Base-by-base conservation (phyloP, 1,139 yeast species). In the Tardiomyces digboiensis region DNA sequence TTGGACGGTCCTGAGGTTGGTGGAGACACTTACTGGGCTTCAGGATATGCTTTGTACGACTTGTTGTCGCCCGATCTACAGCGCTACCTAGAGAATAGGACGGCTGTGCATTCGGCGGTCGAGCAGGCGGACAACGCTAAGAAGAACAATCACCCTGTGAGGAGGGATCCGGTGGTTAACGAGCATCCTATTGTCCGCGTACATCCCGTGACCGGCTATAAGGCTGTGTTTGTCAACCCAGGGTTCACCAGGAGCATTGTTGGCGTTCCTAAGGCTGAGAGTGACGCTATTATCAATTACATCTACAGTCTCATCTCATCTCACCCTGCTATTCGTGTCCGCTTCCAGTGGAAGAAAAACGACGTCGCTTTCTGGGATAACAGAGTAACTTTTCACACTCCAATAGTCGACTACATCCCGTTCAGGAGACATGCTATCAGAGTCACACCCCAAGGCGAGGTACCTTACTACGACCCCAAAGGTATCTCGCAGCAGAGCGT, bases 351-450 rank as follows among this genome's bases (percentile, higher is more conserved):
- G 81, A 67, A 67, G 46, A 66, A 71, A 36, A 62, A 75, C 23
- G 80, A 78, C 8, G 29, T 38, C 10, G 80, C 79, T 38, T 56
- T 76, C 41, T 76, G 82, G 81, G 80, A 76, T 52, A 76, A 76
- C 65, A 62, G 80, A 59, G 55, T 72, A 45, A 64, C 75, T 39
- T 74, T 72, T 47, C 81, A 76, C 44, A 45, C 44, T 41, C 58
- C 75, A 21, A 72, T 72, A 33, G 68, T 68, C 71, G 80, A 76
- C 57, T 39, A 21, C 26, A 73, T 75, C 53, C 66, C 74, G 23
- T 42, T 39, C 20, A 40, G 29, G 3, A 68, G 82, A 58, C 81
- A 74, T 50, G 82, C 80, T 22, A 74, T 77, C 23, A 67, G 83
- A 57, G 81, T 76, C 19, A 75, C 79, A 6, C 66, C 80, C 1